A percentile compares a stretch with the other conserved stretches of the same genome.
These are phyloP conservation scores for Sungouiozyma ichnusensis DNA, from an alignment of 805 yeast genomes.

Conservation along the genomic window DNA sequence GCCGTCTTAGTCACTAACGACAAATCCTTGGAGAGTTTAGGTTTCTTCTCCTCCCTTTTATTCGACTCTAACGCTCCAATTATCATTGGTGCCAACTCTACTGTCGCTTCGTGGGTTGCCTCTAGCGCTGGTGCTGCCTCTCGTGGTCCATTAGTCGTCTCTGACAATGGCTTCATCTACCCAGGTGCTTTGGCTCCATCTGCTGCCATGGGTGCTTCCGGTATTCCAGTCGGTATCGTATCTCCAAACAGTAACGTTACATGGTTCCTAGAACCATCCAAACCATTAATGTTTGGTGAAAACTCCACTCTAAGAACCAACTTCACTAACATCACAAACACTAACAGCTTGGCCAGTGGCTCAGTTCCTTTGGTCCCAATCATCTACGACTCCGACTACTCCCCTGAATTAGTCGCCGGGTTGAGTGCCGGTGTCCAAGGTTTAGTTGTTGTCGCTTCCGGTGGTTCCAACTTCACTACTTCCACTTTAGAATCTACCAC, in stretches of 20 bases:
- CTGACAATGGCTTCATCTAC: conserved; percentile 12
- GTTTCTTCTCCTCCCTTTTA: conserved; percentile 20
- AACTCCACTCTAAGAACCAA: conserved; percentile 15
- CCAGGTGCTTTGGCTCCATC: conserved; percentile 19
- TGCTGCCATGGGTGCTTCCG: conserved; percentile 4
- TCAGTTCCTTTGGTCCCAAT: conserved; percentile 18
- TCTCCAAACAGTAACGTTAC: conserved; percentile 10
- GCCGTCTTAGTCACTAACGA: conserved; percentile 15
- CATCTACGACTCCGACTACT: conserved; percentile 20
- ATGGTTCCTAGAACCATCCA: conserved; percentile 21
- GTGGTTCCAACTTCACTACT: conserved; percentile 12
- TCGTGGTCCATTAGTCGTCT: conserved; percentile 20
- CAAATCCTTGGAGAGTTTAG: conserved; percentile 18
- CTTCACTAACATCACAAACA: conserved; percentile 13
- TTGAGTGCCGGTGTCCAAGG: conserved; percentile 17
- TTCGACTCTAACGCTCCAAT: conserved; percentile 16
- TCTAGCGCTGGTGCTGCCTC: conserved; percentile 9
- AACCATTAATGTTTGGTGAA: conserved; percentile 13
- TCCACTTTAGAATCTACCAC: conserved; percentile 9
- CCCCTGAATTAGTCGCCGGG: conserved; percentile 9
- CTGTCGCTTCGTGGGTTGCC: conserved; percentile 16
- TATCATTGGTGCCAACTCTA: conserved; percentile 16
- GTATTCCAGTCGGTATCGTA: conserved; percentile 21
- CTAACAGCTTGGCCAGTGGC: conserved; percentile 7
- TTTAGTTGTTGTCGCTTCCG: conserved; percentile 21